Percentiles rank a stretch among this genome's conserved stretches.
Conservation (phyloP, 192 early-diverging fungal species). For the Backusella psychrophila region DNA sequence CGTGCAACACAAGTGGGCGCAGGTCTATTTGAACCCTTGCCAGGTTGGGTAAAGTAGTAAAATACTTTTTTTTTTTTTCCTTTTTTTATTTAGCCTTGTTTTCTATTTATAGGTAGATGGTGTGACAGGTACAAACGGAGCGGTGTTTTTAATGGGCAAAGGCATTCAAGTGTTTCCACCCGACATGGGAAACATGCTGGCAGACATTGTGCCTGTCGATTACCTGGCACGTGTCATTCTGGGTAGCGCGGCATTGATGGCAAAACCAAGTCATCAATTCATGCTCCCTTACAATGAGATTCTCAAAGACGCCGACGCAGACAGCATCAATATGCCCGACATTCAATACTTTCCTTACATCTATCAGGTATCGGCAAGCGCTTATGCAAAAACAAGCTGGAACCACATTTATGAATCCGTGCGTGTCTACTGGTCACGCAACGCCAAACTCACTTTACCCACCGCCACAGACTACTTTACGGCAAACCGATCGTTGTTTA, state of each 20-base stretch:
- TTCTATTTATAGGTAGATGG: slow-evolving; percentile 32
- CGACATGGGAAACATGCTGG: slow-evolving; percentile 19
- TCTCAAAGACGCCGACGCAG: not conserved
- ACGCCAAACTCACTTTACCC: slow-evolving; percentile 26
- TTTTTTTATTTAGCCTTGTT: not conserved
- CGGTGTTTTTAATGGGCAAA: slow-evolving; percentile 30
- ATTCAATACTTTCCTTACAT: slow-evolving; percentile 31
- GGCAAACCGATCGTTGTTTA: slow-evolving; percentile 23
- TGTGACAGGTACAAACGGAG: slow-evolving; percentile 31
- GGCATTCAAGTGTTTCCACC: slow-evolving; percentile 30
- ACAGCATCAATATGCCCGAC: slow-evolving; percentile 6
- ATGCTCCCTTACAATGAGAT: slow-evolving; percentile 31
- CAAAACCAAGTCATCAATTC: slow-evolving; percentile 25
- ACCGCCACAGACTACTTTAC: slow-evolving; percentile 30
- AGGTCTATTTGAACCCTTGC: slow-evolving; percentile 30
- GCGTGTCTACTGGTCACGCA: slow-evolving; percentile 35
- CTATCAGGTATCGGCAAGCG: slow-evolving; percentile 26
- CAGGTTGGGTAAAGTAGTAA: slow-evolving; percentile 32
- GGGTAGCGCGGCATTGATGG: slow-evolving; percentile 19
- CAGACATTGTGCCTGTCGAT: slow-evolving; percentile 41
- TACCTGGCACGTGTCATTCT: slow-evolving; percentile 27
- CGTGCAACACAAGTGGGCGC: slow-evolving; percentile 35
- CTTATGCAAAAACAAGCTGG: slow-evolving; percentile 19
- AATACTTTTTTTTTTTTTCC: not conserved
- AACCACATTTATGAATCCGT: slow-evolving; percentile 18